Conservation (phyloP, 768 basidiomycete genomes). For the Tulasnella sp. region DNA sequence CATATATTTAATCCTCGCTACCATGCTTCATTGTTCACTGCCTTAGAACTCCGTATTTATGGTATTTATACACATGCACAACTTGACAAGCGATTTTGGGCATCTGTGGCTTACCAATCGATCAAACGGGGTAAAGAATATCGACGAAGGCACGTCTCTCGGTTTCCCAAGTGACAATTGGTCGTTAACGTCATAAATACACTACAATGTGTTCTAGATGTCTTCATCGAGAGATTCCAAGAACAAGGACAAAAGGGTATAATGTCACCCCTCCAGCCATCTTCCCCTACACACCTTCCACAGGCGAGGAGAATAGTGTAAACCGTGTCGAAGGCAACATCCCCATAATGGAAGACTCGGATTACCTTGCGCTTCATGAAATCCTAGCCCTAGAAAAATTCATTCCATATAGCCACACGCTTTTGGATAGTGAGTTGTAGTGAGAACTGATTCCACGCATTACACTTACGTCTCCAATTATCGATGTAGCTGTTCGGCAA, state of each 20-base stretch:
- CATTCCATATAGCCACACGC: not conserved
- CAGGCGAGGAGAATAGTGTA: not conserved
- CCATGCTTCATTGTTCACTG: not conserved
- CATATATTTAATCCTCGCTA: not conserved
- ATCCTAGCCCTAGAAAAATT: slow-evolving; percentile 1
- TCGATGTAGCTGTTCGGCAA: slow-evolving; percentile 6
- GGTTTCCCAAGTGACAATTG: not conserved
- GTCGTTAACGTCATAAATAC: not conserved
- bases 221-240: not conserved
- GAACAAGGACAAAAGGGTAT: not conserved
- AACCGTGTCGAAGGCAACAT: not conserved
- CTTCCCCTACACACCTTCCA: not conserved
- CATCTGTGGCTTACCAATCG: slow-evolving; percentile 32
- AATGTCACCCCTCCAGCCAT: slow-evolving; percentile 2
- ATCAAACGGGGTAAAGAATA: slow-evolving; percentile 40
- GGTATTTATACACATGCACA: slow-evolving; percentile 40
- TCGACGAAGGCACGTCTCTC: slow-evolving; percentile 30
- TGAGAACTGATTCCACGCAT: not conserved
- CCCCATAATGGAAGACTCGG: not conserved
- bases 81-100: slow-evolving; percentile 36
- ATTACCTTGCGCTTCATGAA: slow-evolving; percentile 9
- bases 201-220: not conserved
- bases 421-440: not conserved
- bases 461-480: not conserved
- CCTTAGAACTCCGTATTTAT: slow-evolving; percentile 27